Evolutionary conservation across 306 rosid species (phyloP), one percentile per base, ranked within the genome.

Genomic region (Datisca glomerata): DNA sequence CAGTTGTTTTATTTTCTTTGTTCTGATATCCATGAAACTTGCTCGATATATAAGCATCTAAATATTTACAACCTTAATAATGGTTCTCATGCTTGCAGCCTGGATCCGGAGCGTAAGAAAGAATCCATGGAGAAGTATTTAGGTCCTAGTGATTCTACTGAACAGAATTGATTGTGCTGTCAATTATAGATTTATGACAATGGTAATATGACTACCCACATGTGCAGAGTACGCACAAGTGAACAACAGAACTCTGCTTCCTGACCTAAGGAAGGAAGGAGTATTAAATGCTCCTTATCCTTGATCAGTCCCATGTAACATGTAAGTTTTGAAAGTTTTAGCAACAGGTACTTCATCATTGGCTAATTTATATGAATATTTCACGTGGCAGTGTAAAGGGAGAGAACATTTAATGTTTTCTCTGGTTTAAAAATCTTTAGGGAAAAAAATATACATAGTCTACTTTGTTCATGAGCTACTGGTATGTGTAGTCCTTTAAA

Each of bases 111-210:
- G 64, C 91, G 86, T 20, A 83, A 84, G 60, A 84, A 69, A 39
- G 91, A 84, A 60, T 89, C 98, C 10, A 89, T 84, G 69, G 98
- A 89, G 84, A 89, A 89, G 63, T 84, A 89, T 72, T 62, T 60
- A 51, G 80, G 91, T 50, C 97, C 95, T 19, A 48, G 71, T 59
- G 78, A 80, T 47, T 75, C 79, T 44, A 61, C 83, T 82, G 84
- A 89, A 67, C 79, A 66, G 62, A 72, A 77, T 49, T 45, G 61
- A 67, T 49, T 71, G 75, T 77, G 68, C 40, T 44, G 17, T 25
- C 31, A 20, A 27, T 53, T 15, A 9, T 14, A 37, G 36, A n/a
- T n/a, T n/a, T n/a, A 14, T 37, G 56, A 50, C 31, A 15, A 20
- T 20, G 17, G 46, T 25, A 57, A 23, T 27, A 12, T 41, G 38